phyloP scores from a whole-genome alignment of 768 basidiomycete species.

The Collybiopsis luxurians region DNA sequence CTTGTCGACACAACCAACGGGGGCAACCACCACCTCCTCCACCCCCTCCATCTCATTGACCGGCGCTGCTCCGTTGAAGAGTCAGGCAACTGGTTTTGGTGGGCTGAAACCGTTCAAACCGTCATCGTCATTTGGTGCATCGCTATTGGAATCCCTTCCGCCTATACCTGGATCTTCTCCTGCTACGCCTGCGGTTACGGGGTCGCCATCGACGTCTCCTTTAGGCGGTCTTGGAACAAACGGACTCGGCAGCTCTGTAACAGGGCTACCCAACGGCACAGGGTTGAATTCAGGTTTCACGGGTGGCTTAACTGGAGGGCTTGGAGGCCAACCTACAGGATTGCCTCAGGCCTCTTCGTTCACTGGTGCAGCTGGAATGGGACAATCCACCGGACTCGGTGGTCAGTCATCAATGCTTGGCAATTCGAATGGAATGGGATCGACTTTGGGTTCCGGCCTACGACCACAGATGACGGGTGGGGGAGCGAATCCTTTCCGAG shows the following conservation, averaged over 20 bases:
- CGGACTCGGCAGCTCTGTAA: conserved; percentile 11
- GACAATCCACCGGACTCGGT: conserved; percentile 23
- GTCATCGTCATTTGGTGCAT: conserved; percentile 74
- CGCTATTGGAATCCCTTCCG: conserved; percentile 70
- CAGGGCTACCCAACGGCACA: conserved; percentile 5
- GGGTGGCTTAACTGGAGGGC: not conserved
- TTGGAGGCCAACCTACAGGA: not conserved
- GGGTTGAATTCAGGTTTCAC: conserved; percentile 5
- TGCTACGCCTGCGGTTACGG: conserved; percentile 41
- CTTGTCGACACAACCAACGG: conserved; percentile 51
- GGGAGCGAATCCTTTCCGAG: conserved; percentile 62
- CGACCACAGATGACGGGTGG: conserved; percentile 61
- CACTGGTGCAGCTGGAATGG: not conserved
- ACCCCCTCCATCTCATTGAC: conserved; percentile 31
- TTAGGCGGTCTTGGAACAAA: conserved; percentile 11
- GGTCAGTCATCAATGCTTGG: conserved; percentile 30
- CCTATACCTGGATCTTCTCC: conserved; percentile 62
- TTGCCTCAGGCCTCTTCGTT: conserved; percentile 6
- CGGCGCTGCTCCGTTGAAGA: conserved; percentile 29
- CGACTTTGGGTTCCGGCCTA: conserved; percentile 46
- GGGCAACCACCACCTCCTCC: conserved; percentile 31
- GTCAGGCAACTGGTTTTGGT: conserved; percentile 50
- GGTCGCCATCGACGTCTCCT: conserved; percentile 19
- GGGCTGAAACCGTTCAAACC: conserved; percentile 84
- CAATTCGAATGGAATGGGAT: conserved; percentile 8